Evolutionary conservation across 371 early-diverging fungal species (phyloP).

Genomic region (Rhizopus microsporus): DNA sequence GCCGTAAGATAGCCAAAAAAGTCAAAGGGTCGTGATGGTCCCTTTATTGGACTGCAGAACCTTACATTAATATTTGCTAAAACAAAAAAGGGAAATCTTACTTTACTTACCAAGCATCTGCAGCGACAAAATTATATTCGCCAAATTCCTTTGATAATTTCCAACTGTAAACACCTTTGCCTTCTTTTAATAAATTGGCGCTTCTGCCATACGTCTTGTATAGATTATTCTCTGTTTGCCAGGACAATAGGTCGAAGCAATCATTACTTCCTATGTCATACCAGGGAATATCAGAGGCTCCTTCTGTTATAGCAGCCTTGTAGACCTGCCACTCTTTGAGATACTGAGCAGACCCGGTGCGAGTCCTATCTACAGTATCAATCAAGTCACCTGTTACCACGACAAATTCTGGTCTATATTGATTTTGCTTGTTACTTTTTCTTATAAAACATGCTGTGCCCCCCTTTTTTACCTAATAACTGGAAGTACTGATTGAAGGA

Average conservation of each 20-base stretch:
- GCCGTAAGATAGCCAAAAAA: conserved; percentile 87
- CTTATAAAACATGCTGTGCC: too few species aligned
- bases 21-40: conserved; percentile 85
- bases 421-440: too few species aligned
- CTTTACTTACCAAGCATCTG: conserved; percentile 74
- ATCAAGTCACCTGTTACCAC: conserved; percentile 82
- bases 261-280: conserved; percentile 89
- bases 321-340: conserved; percentile 85
- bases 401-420: conserved; percentile 61
- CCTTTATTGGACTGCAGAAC: conserved; percentile 64
- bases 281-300: conserved; percentile 54
- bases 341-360: conserved; percentile 72
- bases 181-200: conserved; percentile 44
- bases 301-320: conserved; percentile 57
- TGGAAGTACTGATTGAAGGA: conserved; percentile 69
- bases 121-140: conserved; percentile 78
- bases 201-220: conserved; percentile 58
- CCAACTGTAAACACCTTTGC: conserved; percentile 61
- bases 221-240: conserved; percentile 63
- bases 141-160: conserved; percentile 65
- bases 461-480: conserved; percentile 41
- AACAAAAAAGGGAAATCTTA: not conserved
- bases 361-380: conserved; percentile 77
- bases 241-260: conserved; percentile 76
- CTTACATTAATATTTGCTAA: not conserved